Evolutionary conservation across 805 yeast genomes (phyloP), one percentile per base, ranked within the genome.

Genomic region (Clavispora vitiphila): DNA sequence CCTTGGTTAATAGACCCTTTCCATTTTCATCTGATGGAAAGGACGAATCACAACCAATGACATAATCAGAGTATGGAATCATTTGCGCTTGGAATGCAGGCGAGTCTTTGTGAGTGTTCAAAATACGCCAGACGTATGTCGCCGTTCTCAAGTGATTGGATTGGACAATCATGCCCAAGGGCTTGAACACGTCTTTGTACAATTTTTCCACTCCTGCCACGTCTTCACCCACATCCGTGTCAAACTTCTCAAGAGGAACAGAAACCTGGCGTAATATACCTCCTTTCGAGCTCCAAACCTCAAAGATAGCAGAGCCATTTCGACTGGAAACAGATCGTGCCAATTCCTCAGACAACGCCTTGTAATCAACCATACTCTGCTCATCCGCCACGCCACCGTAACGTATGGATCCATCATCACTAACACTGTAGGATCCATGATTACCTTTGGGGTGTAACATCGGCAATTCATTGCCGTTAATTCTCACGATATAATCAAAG

Each of bases 271-370:
- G 57, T 14, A 65, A 37, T 7, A 71, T 56, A 1, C 89, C 89
- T 18, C 97, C 97, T 63, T 89, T 89, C 2, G 95, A 93, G 35
- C 78, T 80, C 96, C 96, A 90, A 2, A 87, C 79, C 38, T 76
- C 80, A 34, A 90, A 66, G 8, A 69, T 63, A 5, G 85, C 63
- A 3, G 70, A 60, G 9, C 68, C 61, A 19, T 68, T 62, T 34
- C 56, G 51, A 8, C 53, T 42, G 20, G 63, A 59, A 19, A 61
- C 53, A 39, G 59, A 66, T 29, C 20, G 19, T 25, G 53, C 44
- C 14, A 78, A 61, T 45, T 76, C 80, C 43, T 67, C 64, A 12
- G 64, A 46, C 34, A 78, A 60, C 44, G 65, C 49, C 34, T 69
- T 67, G 49, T 66, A 71, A 56, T 77, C 73, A 8, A 69, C 56